Base-by-base conservation (phyloP, 2,329 filamentous ascomycete species). In the Penicillium sp. region DNA sequence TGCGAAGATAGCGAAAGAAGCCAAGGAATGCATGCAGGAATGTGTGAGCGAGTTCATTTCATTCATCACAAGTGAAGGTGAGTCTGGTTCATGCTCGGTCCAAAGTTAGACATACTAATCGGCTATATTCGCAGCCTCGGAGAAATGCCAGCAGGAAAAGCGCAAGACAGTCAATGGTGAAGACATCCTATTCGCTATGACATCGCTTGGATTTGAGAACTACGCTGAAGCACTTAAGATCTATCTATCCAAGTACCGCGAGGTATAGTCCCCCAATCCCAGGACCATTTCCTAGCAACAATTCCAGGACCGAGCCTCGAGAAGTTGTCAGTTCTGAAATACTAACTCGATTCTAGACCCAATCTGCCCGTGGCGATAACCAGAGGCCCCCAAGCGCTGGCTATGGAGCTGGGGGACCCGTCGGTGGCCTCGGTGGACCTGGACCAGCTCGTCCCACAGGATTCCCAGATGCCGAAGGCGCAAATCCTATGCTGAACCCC, bases 31-130 rank as follows among this genome's bases (percentile, higher is more conserved):
- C 79, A 97, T 99, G 94, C 94, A 99, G 77, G 94, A 99, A 78
- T 99, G 94, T 73, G 94, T 99, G 58, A 97, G 93, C 86, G 94
- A 99, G 79, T 99, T 99, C 78, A 99, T 99, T 81, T 96, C 91
- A 7, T 99, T 99, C 82, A 97, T 99, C 74, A 99, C 94, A 36
- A 97, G 93, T 76, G 94, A 99, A 84, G 94, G 94, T 96, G 77
- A 73, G 89, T 80, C 27, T 51, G 38, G 39, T 45, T 39, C 33
- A 29, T 15, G 23, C 39, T 44, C 55, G n/a, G 6, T 42, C 13
- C 50, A 39, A 39, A 53, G 31, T 21, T 44, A 21, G 35, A 42
- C 43, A 17, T 43, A 38, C 44, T 61, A 23, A 63, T 23, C 33
- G 1, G 42, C n/a, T 35, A 23, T 23, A 23, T 53, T 67, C 65